A percentile compares a stretch with the other conserved stretches of the same genome.
phyloP scores from a whole-genome alignment of 1,284 basidiomycete species.

The Neonothopanus nambi region DNA sequence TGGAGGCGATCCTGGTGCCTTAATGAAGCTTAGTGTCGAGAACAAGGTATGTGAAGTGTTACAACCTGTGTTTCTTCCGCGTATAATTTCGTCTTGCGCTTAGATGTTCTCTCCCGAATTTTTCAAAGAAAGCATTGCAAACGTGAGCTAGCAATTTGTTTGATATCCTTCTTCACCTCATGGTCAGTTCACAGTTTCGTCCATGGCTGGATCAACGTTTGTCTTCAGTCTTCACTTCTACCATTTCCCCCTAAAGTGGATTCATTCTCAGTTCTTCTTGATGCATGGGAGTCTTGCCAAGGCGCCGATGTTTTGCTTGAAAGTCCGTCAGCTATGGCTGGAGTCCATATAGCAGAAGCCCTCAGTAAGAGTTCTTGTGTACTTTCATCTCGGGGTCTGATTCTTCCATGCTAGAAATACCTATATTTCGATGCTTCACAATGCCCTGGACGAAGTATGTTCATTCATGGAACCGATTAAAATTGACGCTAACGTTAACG shows the following conservation, averaged over 20 bases:
- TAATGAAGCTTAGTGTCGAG: slow-evolving; percentile 62
- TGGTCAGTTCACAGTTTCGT: slow-evolving; percentile 48
- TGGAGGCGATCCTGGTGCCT: slow-evolving; percentile 77
- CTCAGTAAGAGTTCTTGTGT: slow-evolving; percentile 39
- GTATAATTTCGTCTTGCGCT: slow-evolving; percentile 4
- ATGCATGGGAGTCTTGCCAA: slow-evolving; percentile 72
- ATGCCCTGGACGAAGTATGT: slow-evolving; percentile 66
- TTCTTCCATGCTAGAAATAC: slow-evolving; percentile 39
- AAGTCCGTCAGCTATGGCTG: slow-evolving; percentile 77
- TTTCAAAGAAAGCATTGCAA: slow-evolving; percentile 68
- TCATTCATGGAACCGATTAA: slow-evolving; percentile 1
- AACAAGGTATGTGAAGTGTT: slow-evolving; percentile 50
- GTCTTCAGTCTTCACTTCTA: slow-evolving; percentile 22
- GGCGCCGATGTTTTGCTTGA: slow-evolving; percentile 76
- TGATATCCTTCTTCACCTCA: neutral
- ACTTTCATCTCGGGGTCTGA: slow-evolving; percentile 17
- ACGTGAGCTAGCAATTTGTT: slow-evolving; percentile 35
- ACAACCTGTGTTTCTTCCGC: too few relatives aligned
- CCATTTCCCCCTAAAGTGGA: neutral
- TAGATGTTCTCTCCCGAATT: slow-evolving; percentile 85
- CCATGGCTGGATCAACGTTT: slow-evolving; percentile 75
- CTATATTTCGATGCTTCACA: slow-evolving; percentile 74
- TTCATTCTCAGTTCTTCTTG: slow-evolving; percentile 50
- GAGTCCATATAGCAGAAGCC: slow-evolving; percentile 81
- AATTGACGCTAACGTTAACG: slow-evolving; percentile 13